phyloP scores from a whole-genome alignment of 2,329 filamentous ascomycete species.

The Aureobasidium namibiae region DNA sequence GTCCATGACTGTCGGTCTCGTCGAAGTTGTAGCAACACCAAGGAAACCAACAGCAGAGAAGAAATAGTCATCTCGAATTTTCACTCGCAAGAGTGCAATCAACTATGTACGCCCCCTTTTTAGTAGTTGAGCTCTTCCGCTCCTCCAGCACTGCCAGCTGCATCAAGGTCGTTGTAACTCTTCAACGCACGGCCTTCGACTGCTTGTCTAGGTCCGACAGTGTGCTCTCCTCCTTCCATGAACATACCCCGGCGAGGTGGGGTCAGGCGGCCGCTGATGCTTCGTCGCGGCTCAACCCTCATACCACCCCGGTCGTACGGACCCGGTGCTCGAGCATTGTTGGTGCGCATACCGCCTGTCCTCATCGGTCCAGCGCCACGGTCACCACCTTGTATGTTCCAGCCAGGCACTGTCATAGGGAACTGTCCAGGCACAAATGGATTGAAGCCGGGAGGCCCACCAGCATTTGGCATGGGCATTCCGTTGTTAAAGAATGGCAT shows the following conservation, averaged over 20 bases:
- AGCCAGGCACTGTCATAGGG: conserved; percentile 15
- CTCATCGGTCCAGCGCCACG: conserved; percentile 25
- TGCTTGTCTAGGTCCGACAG: conserved; percentile 80
- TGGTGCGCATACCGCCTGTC: conserved; percentile 34
- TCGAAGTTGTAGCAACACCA: not conserved
- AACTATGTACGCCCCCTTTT: not conserved
- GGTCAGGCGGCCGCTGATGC: conserved; percentile 38
- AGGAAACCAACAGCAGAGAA: not conserved
- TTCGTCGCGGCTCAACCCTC: conserved; percentile 50
- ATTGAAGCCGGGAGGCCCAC: conserved; percentile 14
- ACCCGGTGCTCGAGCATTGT: conserved; percentile 17
- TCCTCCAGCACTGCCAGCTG: conserved; percentile 47
- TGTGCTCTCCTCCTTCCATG: conserved; percentile 61
- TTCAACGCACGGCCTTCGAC: conserved; percentile 88
- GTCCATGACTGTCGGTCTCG: not conserved
- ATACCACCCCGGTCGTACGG: conserved; percentile 40
- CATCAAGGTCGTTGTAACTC: conserved; percentile 96
- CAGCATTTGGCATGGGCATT: conserved; percentile 4
- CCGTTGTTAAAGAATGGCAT: conserved; percentile 17
- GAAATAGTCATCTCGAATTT: not conserved
- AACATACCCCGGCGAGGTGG: conserved; percentile 52
- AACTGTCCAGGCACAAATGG: conserved; percentile 15
- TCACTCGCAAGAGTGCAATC: not conserved
- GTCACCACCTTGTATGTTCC: conserved; percentile 25
- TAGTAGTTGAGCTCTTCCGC: conserved; percentile 88